A percentile compares a stretch with the other conserved stretches of the same genome.
These are phyloP conservation scores for Naematelia aurantialba DNA, from an alignment of 768 basidiomycete genomes.

Conservation along the genomic window DNA sequence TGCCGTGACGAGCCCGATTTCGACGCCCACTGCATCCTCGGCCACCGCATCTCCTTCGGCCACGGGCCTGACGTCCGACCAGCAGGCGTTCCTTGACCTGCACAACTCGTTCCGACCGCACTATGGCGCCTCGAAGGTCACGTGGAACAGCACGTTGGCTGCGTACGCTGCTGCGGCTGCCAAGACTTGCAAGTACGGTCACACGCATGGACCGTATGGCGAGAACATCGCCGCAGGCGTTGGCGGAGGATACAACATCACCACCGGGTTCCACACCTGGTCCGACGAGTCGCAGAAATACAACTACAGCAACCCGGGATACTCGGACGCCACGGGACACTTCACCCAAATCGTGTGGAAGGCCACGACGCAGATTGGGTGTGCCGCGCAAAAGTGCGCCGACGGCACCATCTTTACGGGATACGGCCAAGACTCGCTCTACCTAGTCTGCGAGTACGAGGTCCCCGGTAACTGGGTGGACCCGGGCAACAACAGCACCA, in stretches of 20 bases:
- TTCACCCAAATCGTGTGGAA: constrained; percentile 44
- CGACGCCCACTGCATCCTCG: neutral
- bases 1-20: neutral
- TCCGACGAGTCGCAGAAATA: constrained; percentile 30
- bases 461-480: constrained; percentile 21
- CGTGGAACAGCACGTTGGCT: constrained; percentile 64
- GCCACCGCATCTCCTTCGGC: neutral
- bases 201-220: constrained; percentile 50
- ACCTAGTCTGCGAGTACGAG: constrained; percentile 17
- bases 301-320: constrained; percentile 29
- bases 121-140: constrained; percentile 56
- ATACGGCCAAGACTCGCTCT: neutral
- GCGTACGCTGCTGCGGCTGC: constrained; percentile 69
- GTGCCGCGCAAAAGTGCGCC: constrained; percentile 32
- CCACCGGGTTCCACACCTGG: constrained; percentile 29
- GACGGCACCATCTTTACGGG: constrained; percentile 26
- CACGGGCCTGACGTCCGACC: neutral
- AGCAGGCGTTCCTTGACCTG: neutral
- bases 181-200: constrained; percentile 63
- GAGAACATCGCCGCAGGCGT: constrained; percentile 40
- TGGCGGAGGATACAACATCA: constrained; percentile 26
- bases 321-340: constrained; percentile 24
- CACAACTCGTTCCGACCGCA: constrained; percentile 6
- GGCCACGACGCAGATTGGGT: constrained; percentile 37
- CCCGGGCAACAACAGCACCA: constrained; percentile 11